These are phyloP conservation scores for Xylaria nigripes DNA, from an alignment of 495 filamentous ascomycete species.

Conservation along the genomic window DNA sequence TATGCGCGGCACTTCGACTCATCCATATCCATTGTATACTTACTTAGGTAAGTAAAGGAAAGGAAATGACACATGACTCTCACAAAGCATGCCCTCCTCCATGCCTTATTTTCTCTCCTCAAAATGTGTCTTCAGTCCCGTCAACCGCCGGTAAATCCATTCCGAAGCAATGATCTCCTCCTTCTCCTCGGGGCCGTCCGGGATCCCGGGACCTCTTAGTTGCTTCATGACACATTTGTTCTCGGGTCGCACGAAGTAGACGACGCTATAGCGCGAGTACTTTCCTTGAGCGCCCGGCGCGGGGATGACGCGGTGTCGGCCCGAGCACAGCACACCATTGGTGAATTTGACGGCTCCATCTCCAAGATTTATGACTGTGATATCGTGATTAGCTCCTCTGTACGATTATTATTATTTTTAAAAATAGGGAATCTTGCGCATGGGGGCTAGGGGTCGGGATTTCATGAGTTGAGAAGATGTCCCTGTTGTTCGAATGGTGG, in stretches of 20 bases:
- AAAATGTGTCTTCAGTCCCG: constrained; percentile 31
- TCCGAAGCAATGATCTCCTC: constrained; percentile 39
- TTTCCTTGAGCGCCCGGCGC: constrained; percentile 47
- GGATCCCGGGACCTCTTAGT: constrained; percentile 30
- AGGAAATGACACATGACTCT: too few species aligned
- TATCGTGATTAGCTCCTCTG: not conserved
- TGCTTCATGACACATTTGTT: constrained; percentile 46
- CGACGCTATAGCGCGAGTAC: constrained; percentile 49
- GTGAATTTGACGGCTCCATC: constrained; percentile 59
- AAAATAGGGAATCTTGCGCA: too few species aligned
- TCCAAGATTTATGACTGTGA: constrained; percentile 52
- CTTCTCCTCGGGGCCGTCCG: constrained; percentile 19
- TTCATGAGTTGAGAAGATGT: too few species aligned
- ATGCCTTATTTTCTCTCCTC: not conserved
- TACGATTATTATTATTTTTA: too few species aligned
- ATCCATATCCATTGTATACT: too few species aligned
- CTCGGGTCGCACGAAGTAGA: constrained; percentile 55
- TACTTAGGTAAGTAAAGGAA: too few species aligned
- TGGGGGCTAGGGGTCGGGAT: too few species aligned
- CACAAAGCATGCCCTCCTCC: not conserved
- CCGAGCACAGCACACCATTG: constrained; percentile 50
- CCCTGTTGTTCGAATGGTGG: too few species aligned
- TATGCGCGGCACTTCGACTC: too few species aligned
- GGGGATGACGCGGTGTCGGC: constrained; percentile 55
- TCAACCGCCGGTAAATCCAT: constrained; percentile 41